These are phyloP conservation scores for Cystobasidiopsis lactophilus DNA, from an alignment of 768 basidiomycete species.

Conservation along the genomic window DNA sequence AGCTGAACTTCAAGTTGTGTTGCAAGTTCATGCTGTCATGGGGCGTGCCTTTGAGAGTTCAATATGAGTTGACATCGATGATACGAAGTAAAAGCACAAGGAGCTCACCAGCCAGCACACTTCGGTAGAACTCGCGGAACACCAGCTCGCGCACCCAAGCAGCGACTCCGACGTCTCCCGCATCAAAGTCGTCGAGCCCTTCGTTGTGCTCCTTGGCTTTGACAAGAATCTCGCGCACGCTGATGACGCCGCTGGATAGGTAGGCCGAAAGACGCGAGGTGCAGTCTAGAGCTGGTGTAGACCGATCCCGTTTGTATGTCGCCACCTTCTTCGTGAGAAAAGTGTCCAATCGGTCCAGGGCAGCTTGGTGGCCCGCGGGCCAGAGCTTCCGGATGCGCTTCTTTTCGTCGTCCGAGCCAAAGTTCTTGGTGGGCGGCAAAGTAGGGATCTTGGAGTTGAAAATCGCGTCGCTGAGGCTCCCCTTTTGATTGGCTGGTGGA, in stretches of 20 bases:
- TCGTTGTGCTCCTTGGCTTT: not conserved
- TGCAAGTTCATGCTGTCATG: constrained; percentile 2
- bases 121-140: not conserved
- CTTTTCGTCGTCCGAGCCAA: constrained; percentile 1
- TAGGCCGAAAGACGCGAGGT: constrained; percentile 2
- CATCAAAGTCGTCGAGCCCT: not conserved
- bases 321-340: constrained; percentile 2
- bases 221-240: not conserved
- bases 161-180: not conserved
- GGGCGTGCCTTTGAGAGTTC: not conserved
- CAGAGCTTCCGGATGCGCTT: not conserved
- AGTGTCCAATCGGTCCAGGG: not conserved
- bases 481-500: constrained; percentile 1
- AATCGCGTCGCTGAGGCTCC: not conserved
- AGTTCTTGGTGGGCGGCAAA: not conserved
- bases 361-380: constrained; percentile 1
- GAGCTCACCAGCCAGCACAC: not conserved
- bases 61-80: not conserved
- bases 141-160: constrained; percentile 4
- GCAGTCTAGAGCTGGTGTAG: not conserved
- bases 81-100: not conserved
- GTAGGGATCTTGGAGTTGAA: not conserved
- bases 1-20: constrained; percentile 1
- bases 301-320: not conserved
- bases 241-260: not conserved